Evolutionary conservation across 2,329 filamentous ascomycete genomes (phyloP), one percentile per base, ranked within the genome.

Genomic region (Tetracladium maxilliforme): DNA sequence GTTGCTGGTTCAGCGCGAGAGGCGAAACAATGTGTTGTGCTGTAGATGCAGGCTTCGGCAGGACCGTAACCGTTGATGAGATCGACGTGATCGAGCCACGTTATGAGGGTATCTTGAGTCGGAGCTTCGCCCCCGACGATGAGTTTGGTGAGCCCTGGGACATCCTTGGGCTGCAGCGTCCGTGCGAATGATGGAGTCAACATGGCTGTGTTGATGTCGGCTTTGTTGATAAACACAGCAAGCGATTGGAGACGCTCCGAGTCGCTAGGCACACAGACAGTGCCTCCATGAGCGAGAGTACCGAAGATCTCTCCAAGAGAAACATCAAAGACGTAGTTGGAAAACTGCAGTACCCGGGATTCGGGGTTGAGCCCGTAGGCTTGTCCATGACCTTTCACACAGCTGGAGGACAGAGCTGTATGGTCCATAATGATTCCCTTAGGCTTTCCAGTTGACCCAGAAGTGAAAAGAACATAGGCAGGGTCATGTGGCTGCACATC

Each of bases 351-450:
- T 28, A 13, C 8, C 23, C 17, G 23, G 11, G 9, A 11, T 22
- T 27, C 4, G 14, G 16, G 11, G 28, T 9, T 19, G 9, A 9
- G 9, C 29, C 20, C 34, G 33, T n/a, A n/a, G n/a, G n/a, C n/a
- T n/a, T 10, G 28, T 29, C 12, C 19, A n/a, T 7, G 20, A 13
- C 21, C 26, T 32, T 10, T n/a, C n/a, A n/a, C n/a, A 31, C 26
- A 8, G 23, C 18, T 10, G n/a, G n/a, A n/a, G n/a, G n/a, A n/a
- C n/a, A 34, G 6, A 15, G 33, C 25, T 7, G 12, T 12, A 19
- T 37, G 34, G 12, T 30, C 24, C 10, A 7, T 23, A 4, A 36
- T 16, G 10, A 35, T 26, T 6, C 34, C 35, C 29, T 37, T 37
- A 3, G 35, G 35, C 14, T 24, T 16, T 16, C 35, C 35, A 5